Base-by-base conservation (phyloP, 2,329 filamentous ascomycete genomes). In the Phaeomoniella chlamydospora region DNA sequence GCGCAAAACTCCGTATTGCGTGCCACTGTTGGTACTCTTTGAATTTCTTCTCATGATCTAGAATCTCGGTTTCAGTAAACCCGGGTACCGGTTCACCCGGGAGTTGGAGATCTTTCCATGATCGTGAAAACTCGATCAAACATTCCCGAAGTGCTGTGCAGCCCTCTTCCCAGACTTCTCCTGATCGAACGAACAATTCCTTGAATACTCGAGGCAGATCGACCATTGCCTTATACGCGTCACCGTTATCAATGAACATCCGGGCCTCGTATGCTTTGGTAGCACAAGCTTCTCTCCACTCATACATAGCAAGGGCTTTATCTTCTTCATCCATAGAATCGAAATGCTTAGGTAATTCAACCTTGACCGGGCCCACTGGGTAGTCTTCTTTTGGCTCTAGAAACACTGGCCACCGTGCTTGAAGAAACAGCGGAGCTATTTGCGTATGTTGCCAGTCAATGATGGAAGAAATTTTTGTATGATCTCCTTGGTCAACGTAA, bases 141-240 rank as follows among this genome's bases (percentile, higher is more conserved):
- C n/a, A n/a, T n/a, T n/a, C n/a, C n/a, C n/a, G n/a, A n/a, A n/a
- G n/a, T n/a, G n/a, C n/a, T n/a, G n/a, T n/a, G n/a, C n/a, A n/a
- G n/a, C n/a, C n/a, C n/a, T n/a, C n/a, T n/a, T n/a, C n/a, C n/a
- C n/a, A n/a, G n/a, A n/a, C n/a, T n/a, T n/a, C n/a, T n/a, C n/a
- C n/a, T n/a, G n/a, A n/a, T n/a, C n/a, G 49, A 22, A 46, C 43
- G 30, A 58, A 58, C 12, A 58, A 46, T 31, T 56, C 51, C 29
- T 47, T 44, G 40, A 44, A 47, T 4, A 55, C 47, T n/a, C 39
- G 37, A 3, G 52, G 55, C 18, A 56, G 31, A 19, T 40, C 37
- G n/a, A n/a, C n/a, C n/a, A n/a, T n/a, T n/a, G n/a, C n/a, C n/a
- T n/a, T n/a, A 15, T 52, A 35, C 12, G 45, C 51, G 19, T 37